Base-by-base conservation (phyloP, 768 basidiomycete genomes). In the Neoboletus brunneissimus region DNA sequence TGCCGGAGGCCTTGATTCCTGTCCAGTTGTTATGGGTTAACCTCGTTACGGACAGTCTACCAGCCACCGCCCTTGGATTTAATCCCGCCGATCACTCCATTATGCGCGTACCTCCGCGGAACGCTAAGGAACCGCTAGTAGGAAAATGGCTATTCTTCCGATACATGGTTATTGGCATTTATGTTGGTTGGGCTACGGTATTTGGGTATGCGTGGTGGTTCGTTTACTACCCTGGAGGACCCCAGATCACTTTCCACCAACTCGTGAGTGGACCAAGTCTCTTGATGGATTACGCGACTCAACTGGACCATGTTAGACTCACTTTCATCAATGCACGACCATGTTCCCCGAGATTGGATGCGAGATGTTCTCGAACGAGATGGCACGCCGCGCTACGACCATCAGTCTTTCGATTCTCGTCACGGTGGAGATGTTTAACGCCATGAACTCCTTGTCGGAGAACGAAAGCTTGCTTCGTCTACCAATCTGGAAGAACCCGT, bases 141-240 rank as follows among this genome's bases (percentile, higher is more conserved):
- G 87, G 89, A 54, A 84, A 81, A 63, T 98, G 96, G 96, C 72
- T 99, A 31, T 98, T 98, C 79, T 87, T 98, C 81, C 83, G 96
- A 49, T 99, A 98, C 75, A 76, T 98, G 80, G 81, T 98, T 52
- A 84, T 99, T 56, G 96, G 96, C 12, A 80, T 82, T 49, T 99
- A 98, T 66, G 96, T 99, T 51, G 96, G 96, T 31, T 84, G 85
- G 53, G 95, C 94, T 5, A 98, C 96, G 25, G 96, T 99, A 25
- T 93, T 89, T 63, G 96, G 95, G 47, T 99, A 99, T 67, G 96
- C 94, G 0, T 99, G 96, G 96, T 98, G 96, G 96, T 99, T 99
- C 77, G 77, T 96, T 66, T 89, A 86, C 72, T 98, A 98, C 72
- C 66, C 80, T 16, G 88, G 82, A 45, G 96, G 96, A 1, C 96